These are phyloP conservation scores for Scytalidium sp. DNA, from an alignment of 2,329 filamentous ascomycete genomes.

Conservation along the genomic window DNA sequence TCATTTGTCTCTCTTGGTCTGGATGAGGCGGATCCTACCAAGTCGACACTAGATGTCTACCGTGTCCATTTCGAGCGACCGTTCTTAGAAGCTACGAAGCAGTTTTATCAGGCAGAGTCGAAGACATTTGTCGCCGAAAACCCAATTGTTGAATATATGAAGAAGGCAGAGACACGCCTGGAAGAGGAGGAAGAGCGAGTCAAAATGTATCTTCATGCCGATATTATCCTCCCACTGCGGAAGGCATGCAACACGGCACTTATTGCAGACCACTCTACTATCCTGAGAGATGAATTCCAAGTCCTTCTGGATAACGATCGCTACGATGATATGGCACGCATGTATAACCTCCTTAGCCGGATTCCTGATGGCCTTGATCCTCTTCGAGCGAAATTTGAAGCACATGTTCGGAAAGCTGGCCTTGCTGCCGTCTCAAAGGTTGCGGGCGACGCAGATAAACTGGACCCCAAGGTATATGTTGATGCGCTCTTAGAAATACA, in stretches of 20 bases:
- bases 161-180: slow-evolving; percentile 89
- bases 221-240: slow-evolving; percentile 82
- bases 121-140: slow-evolving; percentile 95
- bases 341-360: slow-evolving; percentile 88
- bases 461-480: slow-evolving; percentile 96
- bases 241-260: slow-evolving; percentile 85
- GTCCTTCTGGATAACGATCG: slow-evolving; percentile 89
- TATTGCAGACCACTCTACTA: slow-evolving; percentile 79
- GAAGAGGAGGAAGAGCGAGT: slow-evolving; percentile 95
- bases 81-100: slow-evolving; percentile 79
- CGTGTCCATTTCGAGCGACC: slow-evolving; percentile 88
- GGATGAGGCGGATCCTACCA: slow-evolving; percentile 88
- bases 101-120: slow-evolving; percentile 90
- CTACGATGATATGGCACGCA: slow-evolving; percentile 90
- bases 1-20: slow-evolving; percentile 94
- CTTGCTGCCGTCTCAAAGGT: slow-evolving; percentile 88
- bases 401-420: slow-evolving; percentile 87
- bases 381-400: slow-evolving; percentile 82
- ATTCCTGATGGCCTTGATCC: slow-evolving; percentile 92
- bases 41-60: slow-evolving; percentile 95
- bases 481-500: slow-evolving; percentile 93
- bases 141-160: slow-evolving; percentile 99
- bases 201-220: slow-evolving; percentile 82
- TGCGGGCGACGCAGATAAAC: slow-evolving; percentile 78
- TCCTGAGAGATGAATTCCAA: slow-evolving; percentile 96